These are phyloP conservation scores for Pseudoturritis turrita DNA, from an alignment of 345 rosid genomes.

Conservation along the genomic window DNA sequence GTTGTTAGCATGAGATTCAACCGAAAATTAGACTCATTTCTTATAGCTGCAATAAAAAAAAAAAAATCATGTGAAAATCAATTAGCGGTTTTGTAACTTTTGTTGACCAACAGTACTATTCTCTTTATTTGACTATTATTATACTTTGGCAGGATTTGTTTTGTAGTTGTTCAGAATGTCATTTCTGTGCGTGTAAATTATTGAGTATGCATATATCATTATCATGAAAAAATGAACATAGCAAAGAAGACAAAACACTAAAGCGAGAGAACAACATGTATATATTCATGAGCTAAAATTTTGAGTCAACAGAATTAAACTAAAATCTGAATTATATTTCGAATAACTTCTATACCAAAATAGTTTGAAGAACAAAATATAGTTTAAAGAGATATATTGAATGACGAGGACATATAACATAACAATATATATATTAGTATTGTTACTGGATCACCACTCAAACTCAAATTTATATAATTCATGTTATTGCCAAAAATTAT, in stretches of 20 bases:
- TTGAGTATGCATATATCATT: not conserved
- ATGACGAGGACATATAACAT: too few relatives aligned
- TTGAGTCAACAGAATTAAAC: not conserved
- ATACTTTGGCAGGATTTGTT: conserved; percentile 1
- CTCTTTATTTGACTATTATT: not conserved
- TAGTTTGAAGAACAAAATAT: not conserved
- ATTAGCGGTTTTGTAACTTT: not conserved
- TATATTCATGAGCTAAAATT: not conserved
- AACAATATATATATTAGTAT: too few relatives aligned
- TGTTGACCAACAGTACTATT: conserved; percentile 1
- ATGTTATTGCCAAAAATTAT: too few relatives aligned
- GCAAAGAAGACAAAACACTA: not conserved
- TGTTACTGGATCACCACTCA: too few relatives aligned
- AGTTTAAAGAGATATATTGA: not conserved
- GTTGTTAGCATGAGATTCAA: not conserved
- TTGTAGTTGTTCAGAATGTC: conserved; percentile 11
- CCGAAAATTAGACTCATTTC: not conserved
- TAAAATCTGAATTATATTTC: not conserved
- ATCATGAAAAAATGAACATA: not conserved
- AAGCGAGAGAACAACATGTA: not conserved
- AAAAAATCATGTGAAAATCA: not conserved
- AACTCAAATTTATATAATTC: too few relatives aligned
- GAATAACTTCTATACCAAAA: not conserved
- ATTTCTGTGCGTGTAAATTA: not conserved
- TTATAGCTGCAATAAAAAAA: not conserved